These are phyloP conservation scores for Cairneyella variabilis DNA, from an alignment of 495 filamentous ascomycete genomes.

Conservation along the genomic window DNA sequence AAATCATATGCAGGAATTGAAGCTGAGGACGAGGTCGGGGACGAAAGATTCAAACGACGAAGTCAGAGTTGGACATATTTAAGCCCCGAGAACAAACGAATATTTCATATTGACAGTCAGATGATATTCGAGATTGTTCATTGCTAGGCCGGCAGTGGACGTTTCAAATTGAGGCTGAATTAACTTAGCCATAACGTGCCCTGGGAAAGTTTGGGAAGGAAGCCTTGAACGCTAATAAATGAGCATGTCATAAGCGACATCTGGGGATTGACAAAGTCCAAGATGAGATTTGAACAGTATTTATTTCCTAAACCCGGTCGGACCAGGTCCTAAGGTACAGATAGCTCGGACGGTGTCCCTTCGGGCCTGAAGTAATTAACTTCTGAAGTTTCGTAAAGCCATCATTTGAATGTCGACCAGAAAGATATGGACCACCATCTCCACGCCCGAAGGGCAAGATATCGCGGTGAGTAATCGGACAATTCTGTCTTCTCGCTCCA, in stretches of 20 bases:
- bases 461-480: constrained; percentile 69
- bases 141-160: neutral
- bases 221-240: neutral
- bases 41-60: neutral
- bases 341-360: no score
- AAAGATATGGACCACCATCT: constrained; percentile 67
- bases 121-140: constrained; percentile 12
- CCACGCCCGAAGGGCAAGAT: constrained; percentile 55
- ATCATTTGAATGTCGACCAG: constrained; percentile 33
- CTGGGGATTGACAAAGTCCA: no score
- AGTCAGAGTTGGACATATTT: neutral
- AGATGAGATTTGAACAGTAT: no score
- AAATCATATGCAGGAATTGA: neutral
- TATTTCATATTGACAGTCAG: constrained; percentile 8
- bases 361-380: no score
- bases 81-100: neutral
- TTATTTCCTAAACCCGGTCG: no score
- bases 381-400: no score
- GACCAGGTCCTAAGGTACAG: no score
- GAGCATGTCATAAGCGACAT: neutral
- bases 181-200: constrained; percentile 9
- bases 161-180: constrained; percentile 21
- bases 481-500: constrained; percentile 71
- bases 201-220: neutral
- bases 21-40: neutral